A percentile compares a stretch with the other conserved stretches of the same genome.
phyloP scores from a whole-genome alignment of 2,329 filamentous ascomycete genomes.

The Hypoxylon sp. region DNA sequence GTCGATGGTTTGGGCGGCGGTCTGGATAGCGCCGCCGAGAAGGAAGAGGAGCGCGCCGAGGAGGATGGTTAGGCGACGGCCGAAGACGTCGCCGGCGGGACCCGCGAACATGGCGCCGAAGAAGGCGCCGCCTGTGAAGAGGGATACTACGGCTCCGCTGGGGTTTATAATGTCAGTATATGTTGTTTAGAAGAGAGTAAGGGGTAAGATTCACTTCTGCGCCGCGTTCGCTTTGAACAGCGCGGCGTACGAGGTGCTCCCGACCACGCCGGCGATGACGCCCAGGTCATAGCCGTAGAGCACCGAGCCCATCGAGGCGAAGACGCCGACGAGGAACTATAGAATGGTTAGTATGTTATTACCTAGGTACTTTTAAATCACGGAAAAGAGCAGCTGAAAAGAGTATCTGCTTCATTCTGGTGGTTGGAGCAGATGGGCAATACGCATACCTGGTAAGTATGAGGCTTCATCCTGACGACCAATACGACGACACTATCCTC shows the following conservation, averaged over 20 bases:
- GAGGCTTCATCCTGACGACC: constrained; percentile 48
- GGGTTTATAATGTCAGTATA: constrained; percentile 23
- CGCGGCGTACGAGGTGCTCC: constrained; percentile 59
- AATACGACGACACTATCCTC: not conserved
- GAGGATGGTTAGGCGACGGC: constrained; percentile 76
- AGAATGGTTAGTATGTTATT: too few species aligned
- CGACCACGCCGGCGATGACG: constrained; percentile 66
- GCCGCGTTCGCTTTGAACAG: constrained; percentile 56
- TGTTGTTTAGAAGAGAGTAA: constrained; percentile 7
- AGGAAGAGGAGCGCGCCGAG: constrained; percentile 79
- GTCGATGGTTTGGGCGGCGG: constrained; percentile 68
- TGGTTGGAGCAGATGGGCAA: not conserved
- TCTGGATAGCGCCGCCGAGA: constrained; percentile 80
- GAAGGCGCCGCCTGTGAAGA: constrained; percentile 80
- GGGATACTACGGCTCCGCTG: constrained; percentile 78
- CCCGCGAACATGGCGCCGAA: constrained; percentile 72
- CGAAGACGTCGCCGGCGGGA: constrained; percentile 68
- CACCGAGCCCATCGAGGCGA: constrained; percentile 68
- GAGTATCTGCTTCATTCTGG: not conserved
- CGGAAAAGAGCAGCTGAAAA: too few species aligned
- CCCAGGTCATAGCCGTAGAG: constrained; percentile 69
- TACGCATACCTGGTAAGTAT: constrained; percentile 50
- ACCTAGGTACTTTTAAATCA: too few species aligned
- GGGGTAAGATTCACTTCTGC: constrained; percentile 53
- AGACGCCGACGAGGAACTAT: constrained; percentile 66